A percentile compares a stretch with the other conserved stretches of the same genome.
Evolutionary conservation across 139 green algal genomes (phyloP).

Genomic region (Microglena sp.): DNA sequence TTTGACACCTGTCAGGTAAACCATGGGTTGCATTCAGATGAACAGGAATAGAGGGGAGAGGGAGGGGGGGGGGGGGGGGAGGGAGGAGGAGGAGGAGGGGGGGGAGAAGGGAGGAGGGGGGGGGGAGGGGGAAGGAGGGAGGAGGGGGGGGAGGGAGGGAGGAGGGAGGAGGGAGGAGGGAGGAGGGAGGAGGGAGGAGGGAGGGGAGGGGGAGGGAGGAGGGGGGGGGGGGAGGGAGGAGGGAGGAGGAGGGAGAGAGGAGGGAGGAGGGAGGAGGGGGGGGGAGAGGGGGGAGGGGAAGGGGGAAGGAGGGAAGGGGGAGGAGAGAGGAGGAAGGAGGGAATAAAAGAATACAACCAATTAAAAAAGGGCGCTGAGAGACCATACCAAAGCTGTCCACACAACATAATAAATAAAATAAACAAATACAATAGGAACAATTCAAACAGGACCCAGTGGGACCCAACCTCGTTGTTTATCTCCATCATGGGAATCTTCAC

Average conservation of each 20-base stretch:
- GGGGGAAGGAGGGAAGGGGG: too few species aligned
- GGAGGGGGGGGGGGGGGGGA: not conserved
- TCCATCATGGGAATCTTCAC: slow-evolving; percentile 80
- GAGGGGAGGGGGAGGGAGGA: not conserved
- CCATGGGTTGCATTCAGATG: too few species aligned
- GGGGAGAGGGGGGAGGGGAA: not conserved
- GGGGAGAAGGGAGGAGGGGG: too few species aligned
- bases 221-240: not conserved
- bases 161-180: too few species aligned
- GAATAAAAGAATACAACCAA: too few species aligned
- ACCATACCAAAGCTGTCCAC: too few species aligned
- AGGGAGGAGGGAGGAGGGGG: not conserved
- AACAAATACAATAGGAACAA: too few species aligned
- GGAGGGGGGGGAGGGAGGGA: not conserved
- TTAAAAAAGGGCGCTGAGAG: too few species aligned
- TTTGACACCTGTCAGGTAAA: too few species aligned
- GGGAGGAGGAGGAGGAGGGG: not conserved
- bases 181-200: not conserved
- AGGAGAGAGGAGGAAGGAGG: too few species aligned
- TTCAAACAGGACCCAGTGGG: too few species aligned
- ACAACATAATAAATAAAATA: too few species aligned
- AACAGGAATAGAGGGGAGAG: not conserved
- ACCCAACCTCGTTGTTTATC: slow-evolving; percentile 87
- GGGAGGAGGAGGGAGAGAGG: not conserved
- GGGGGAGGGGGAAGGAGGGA: not conserved